Evolutionary conservation across 2,329 filamentous ascomycete species (phyloP).

Genomic region (Ceratocystiopsis minuta): DNA sequence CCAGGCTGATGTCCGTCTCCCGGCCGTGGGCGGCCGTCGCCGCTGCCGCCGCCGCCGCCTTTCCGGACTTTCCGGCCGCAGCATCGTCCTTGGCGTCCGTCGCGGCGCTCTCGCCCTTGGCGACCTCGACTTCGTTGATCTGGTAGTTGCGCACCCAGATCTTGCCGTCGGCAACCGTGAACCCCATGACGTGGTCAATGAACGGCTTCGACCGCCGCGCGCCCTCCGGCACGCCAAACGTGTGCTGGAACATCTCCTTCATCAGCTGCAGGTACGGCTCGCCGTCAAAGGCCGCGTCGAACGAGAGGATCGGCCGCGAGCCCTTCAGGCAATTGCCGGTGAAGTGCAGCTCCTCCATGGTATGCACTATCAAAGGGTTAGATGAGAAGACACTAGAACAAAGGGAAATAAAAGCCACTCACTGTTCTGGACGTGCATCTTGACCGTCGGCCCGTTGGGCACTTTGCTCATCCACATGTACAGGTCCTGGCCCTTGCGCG

Average conservation of each 20-base stretch:
- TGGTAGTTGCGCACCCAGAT: conserved; percentile 95
- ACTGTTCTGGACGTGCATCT: conserved; percentile 62
- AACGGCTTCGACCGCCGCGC: conserved; percentile 89
- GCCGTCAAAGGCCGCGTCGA: conserved; percentile 72
- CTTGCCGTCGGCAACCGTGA: conserved; percentile 80
- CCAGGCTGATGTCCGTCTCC: conserved; percentile 61
- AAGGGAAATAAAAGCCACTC: conserved; percentile 12
- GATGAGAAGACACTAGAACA: background rate
- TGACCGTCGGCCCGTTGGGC: conserved; percentile 50
- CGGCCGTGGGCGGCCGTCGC: conserved; percentile 10
- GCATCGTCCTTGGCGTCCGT: conserved; percentile 7
- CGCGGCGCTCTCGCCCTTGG: conserved; percentile 23
- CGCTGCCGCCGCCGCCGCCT: conserved; percentile 20
- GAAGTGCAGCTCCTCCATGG: conserved; percentile 93
- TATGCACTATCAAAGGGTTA: conserved; percentile 45
- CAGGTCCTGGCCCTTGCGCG: conserved; percentile 81
- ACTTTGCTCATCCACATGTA: conserved; percentile 89
- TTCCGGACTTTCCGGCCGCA: conserved; percentile 24
- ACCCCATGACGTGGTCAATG: conserved; percentile 84
- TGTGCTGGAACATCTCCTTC: conserved; percentile 77
- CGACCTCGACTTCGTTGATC: conserved; percentile 64
- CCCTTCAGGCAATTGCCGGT: conserved; percentile 94
- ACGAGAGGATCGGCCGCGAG: conserved; percentile 75
- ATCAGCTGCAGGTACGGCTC: conserved; percentile 66
- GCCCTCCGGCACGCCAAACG: conserved; percentile 80